Evolutionary conservation across 2,329 filamentous ascomycete species (phyloP), one percentile per base, ranked within the genome.

Genomic region (Hypoxylon sp.): DNA sequence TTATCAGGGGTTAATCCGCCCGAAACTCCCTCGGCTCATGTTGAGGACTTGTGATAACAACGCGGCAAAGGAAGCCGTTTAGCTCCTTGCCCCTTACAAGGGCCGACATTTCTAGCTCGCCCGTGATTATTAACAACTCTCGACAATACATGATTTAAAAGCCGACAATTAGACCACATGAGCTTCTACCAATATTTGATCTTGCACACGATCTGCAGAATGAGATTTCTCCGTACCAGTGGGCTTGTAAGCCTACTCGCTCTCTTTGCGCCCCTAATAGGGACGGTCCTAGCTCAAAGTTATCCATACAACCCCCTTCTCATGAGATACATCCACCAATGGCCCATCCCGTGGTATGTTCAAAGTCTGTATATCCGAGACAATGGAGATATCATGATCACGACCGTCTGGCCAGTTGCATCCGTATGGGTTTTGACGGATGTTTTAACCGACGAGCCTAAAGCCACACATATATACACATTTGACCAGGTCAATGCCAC

Each of bases 361-460:
- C 34, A 53, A 17, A 53, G 50, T 53, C 50, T 53, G 1, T 53
- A 53, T 17, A 14, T 53, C 19, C 23, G 50, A 28, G 50, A 53
- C 21, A 53, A 41, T 6, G 50, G 50, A 2, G 50, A 53, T 28
- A 53, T 53, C 32, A 41, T 53, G 50, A 36, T 53, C 7, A 53
- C 50, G 34, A 53, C 50, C 7, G 50, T 53, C 11, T 53, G 50
- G 50, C 50, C 50, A 5, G 34, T 41, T 13, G 50, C 50, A 28
- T 53, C 50, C 21, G 34, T 53, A 25, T 53, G 50, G 50, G 50
- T 41, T 28, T 9, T 53, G 50, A 53, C 50, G 2, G 50, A 53
- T 5, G 50, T 53, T 23, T 53, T 53, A n/a, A 53, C 50, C 50
- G 21, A 53, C 13, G 34, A 41, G 11, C 50, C 50, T 6, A 21